phyloP scores from a whole-genome alignment of 2,329 filamentous ascomycete species.

The Pestalotiopsis sp. region DNA sequence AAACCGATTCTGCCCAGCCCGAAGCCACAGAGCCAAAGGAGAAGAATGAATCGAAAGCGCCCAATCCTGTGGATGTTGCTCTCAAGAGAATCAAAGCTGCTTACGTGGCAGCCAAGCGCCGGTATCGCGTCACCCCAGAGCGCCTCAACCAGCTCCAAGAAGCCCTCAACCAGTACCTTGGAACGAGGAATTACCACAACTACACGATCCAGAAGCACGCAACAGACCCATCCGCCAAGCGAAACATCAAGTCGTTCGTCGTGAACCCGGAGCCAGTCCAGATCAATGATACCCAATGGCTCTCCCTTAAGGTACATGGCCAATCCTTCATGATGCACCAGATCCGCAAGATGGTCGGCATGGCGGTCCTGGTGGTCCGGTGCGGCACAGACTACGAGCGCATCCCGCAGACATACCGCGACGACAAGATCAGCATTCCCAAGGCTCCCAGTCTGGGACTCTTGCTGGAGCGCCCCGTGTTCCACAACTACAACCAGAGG shows the following conservation, averaged over 20 bases:
- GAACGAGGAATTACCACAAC: slow-evolving; percentile 94
- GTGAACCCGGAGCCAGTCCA: slow-evolving; percentile 76
- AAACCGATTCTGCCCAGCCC: slow-evolving; percentile 21
- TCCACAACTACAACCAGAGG: slow-evolving; percentile 83
- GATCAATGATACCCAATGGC: slow-evolving; percentile 92
- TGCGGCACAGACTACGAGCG: slow-evolving; percentile 76
- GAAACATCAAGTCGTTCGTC: slow-evolving; percentile 90
- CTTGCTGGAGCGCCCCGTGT: slow-evolving; percentile 87
- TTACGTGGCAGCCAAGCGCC: slow-evolving; percentile 80
- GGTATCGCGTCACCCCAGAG: slow-evolving; percentile 75
- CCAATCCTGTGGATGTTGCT: slow-evolving; percentile 62
- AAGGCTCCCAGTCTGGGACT: slow-evolving; percentile 91
- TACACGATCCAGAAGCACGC: slow-evolving; percentile 90
- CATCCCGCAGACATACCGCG: slow-evolving; percentile 74
- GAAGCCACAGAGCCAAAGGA: slow-evolving; percentile 27
- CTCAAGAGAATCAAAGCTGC: slow-evolving; percentile 78
- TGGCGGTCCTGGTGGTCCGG: slow-evolving; percentile 82
- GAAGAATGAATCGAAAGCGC: slow-evolving; percentile 33
- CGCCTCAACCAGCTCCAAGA: slow-evolving; percentile 78
- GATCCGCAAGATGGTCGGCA: slow-evolving; percentile 98
- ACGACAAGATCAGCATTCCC: slow-evolving; percentile 79
- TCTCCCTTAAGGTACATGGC: slow-evolving; percentile 93
- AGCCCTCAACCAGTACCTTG: slow-evolving; percentile 74
- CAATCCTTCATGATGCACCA: slow-evolving; percentile 99
- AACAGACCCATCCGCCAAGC: slow-evolving; percentile 81